Percentiles rank a stretch among this genome's conserved stretches.
Evolutionary conservation across 2,329 filamentous ascomycete genomes (phyloP).

Genomic region (Cladosporium velox): DNA sequence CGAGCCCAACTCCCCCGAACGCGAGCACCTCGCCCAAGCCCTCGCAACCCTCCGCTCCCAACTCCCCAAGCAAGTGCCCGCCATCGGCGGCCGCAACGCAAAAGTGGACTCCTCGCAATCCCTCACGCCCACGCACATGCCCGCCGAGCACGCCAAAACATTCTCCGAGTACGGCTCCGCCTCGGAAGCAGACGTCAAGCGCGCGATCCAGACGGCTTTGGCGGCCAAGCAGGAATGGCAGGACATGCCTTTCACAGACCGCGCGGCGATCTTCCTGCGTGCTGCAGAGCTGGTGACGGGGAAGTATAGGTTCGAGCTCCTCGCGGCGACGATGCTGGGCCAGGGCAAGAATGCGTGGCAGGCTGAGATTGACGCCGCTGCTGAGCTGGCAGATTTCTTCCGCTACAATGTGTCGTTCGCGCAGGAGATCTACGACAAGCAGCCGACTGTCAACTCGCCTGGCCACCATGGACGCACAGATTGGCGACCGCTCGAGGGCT

Average conservation of each 20-base stretch:
- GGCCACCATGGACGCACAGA: constrained; percentile 92
- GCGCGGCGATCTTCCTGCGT: constrained; percentile 92
- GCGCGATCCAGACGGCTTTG: constrained; percentile 80
- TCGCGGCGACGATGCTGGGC: constrained; percentile 93
- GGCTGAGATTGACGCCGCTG: constrained; percentile 95
- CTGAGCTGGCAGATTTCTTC: constrained; percentile 89
- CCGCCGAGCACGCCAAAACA: constrained; percentile 72
- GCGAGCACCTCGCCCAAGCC: constrained; percentile 74
- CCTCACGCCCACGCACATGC: constrained; percentile 72
- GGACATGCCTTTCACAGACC: constrained; percentile 80
- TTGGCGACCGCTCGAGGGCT: constrained; percentile 86
- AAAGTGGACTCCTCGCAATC: constrained; percentile 57
- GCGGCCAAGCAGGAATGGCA: constrained; percentile 88
- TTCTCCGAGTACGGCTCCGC: constrained; percentile 86
- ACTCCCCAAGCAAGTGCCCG: constrained; percentile 73
- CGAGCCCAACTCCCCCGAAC: constrained; percentile 76
- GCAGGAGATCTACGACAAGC: constrained; percentile 83
- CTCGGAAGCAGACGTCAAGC: constrained; percentile 70
- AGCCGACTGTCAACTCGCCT: constrained; percentile 78
- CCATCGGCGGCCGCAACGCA: constrained; percentile 75
- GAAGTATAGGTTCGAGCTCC: constrained; percentile 95
- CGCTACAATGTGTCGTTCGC: constrained; percentile 90
- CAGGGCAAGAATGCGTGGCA: constrained; percentile 99
- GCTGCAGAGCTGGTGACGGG: constrained; percentile 85
- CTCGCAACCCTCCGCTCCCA: constrained; percentile 68